Evolutionary conservation across 345 rosid species (phyloP), one percentile per base, ranked within the genome.

Genomic region (Bruguiera parviflora): DNA sequence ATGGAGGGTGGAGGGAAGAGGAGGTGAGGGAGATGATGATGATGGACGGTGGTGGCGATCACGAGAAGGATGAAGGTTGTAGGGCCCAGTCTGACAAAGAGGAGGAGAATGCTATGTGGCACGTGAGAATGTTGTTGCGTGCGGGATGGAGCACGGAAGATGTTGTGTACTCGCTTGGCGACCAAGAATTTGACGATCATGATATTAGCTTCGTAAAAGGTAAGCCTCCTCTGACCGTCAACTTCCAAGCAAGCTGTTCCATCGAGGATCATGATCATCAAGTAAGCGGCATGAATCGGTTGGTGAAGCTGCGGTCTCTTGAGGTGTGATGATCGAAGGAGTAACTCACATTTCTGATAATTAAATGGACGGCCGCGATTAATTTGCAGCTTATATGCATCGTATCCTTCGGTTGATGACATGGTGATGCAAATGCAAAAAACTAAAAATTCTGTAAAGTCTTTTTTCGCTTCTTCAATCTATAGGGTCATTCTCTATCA

Each of bases 1-100:
- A 77, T 20, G 98, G 88, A 29, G 98, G 98, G 57, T 92, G 98
- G 98, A 73, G 65, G 28, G 89, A 89, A 61, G 91, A 86, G 22
- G 96, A 92, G 63, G 91, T 90, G 21, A 77, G 83, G 24, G 90
- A 92, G 61, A 87, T 90, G 92, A 81, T 87, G 96, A 64, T 74
- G 78, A 76, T 81, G 78, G 85, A 76, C 78, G 77, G 76, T 75
- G 1, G 53, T 75, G 1, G 53, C 46, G 86, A 73, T 75, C 63
- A n/a, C 3, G 64, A 29, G 22, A 43, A 1, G 67, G 39, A 22
- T 16, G 25, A 53, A 20, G 15, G 58, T 65, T 5, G 52, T 47
- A 76, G 64, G 32, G 60, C 55, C 63, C 60, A 53, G 46, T 18
- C 13, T 9, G 60, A 66, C 4, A 13, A 13, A 13, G 53, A 33